Conservation (phyloP, 306 rosid genomes). For the Bauhinia variegata region DNA sequence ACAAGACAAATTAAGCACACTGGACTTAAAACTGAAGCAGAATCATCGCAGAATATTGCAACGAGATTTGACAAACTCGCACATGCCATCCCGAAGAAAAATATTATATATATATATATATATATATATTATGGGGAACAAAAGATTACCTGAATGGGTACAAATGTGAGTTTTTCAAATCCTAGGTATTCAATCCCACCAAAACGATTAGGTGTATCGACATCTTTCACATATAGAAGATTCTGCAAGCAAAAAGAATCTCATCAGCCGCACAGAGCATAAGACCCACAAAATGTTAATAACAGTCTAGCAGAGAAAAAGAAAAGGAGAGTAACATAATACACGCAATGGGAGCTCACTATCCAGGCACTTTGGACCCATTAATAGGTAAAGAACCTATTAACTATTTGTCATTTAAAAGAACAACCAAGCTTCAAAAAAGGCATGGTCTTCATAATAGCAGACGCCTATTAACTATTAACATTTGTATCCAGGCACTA, state of each 20-base stretch:
- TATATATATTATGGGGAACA: constrained; percentile 1
- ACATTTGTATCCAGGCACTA: too few relatives aligned
- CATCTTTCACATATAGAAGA: constrained; percentile 70
- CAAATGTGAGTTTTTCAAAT: constrained; percentile 87
- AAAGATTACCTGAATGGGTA: constrained; percentile 80
- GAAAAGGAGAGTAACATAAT: constrained; percentile 1
- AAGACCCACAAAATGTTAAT: constrained; percentile 11
- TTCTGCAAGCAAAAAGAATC: constrained; percentile 64
- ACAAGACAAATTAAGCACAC: constrained; percentile 11
- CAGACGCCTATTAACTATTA: too few relatives aligned
- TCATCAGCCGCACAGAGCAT: constrained; percentile 24
- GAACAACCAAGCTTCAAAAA: constrained; percentile 15
- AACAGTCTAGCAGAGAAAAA: constrained; percentile 21
- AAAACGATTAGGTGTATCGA: constrained; percentile 73
- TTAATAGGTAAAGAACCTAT: constrained; percentile 30
- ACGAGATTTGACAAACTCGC: background rate
- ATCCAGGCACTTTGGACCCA: constrained; percentile 20
- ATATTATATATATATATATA: background rate
- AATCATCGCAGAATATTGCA: background rate
- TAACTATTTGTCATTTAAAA: constrained; percentile 6
- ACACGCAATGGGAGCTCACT: constrained; percentile 7
- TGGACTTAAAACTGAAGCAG: constrained; percentile 13
- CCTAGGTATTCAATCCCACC: constrained; percentile 84
- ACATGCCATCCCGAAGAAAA: background rate
- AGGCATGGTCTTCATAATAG: too few relatives aligned